phyloP scores from a whole-genome alignment of 345 rosid genomes.

The Brassica juncea region DNA sequence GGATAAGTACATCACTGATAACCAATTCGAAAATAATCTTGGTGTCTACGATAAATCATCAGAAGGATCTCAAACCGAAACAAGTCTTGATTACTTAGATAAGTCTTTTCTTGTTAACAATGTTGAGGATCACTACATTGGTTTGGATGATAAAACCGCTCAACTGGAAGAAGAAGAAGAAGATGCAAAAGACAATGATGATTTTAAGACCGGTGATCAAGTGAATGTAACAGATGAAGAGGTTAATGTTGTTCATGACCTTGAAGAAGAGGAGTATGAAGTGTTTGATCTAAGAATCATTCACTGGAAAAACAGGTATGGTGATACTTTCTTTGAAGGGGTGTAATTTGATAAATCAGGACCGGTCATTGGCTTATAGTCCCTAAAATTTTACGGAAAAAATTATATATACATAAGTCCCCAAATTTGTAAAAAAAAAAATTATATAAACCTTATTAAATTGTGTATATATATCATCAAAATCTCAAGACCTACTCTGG shows the following conservation, averaged over 20 bases:
- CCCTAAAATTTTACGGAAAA: not conserved
- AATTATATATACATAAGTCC: too few relatives aligned
- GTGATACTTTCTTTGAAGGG: not conserved
- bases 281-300: conserved; percentile 77
- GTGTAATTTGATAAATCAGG: not conserved
- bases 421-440: not conserved
- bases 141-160: conserved; percentile 1
- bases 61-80: conserved; percentile 48
- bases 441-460: not conserved
- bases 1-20: conserved; percentile 68
- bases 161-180: conserved; percentile 35
- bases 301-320: conserved; percentile 87
- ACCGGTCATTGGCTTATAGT: not conserved
- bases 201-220: conserved; percentile 41
- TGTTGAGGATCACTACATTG: conserved; percentile 34
- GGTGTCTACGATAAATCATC: conserved; percentile 44
- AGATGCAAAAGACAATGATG: conserved; percentile 30
- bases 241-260: conserved; percentile 49
- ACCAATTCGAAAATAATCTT: conserved; percentile 44
- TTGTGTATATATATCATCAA: not conserved
- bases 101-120: conserved; percentile 52
- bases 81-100: conserved; percentile 47
- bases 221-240: conserved; percentile 42
- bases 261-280: conserved; percentile 77
- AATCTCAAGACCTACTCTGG: not conserved